Base-by-base conservation (phyloP, 768 basidiomycete genomes). In the Mycena sanguinolenta region DNA sequence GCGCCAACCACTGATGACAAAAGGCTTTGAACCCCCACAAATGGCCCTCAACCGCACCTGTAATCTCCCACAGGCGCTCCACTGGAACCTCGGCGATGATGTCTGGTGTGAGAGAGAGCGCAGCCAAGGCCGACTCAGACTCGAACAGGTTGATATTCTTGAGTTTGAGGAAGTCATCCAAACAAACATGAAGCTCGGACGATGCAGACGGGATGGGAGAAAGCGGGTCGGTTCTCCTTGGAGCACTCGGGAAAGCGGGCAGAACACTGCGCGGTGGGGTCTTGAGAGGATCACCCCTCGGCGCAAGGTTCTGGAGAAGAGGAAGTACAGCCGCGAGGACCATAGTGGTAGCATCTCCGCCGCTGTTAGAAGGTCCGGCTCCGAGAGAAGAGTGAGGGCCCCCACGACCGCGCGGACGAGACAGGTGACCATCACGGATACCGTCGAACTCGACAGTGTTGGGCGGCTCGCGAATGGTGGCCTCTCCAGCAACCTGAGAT, bases 31-130 rank as follows among this genome's bases (percentile, higher is more conserved):
- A 28, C 36, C 69, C 65, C 38, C 60, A 58, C 9, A 67, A 58
- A 34, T 58, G 67, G n/a, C 75, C 75, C 59, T 76, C 75, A 23
- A 64, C 49, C 3, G 55, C 62, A 50, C 70, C 59, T 4, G 65
- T 71, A 10, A 76, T 53, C 44, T 75, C 68, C 28, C 62, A 46
- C 34, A 76, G 44, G 25, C 70, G 67, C 46, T 32, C 17, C 39
- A 68, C 42, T 27, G 68, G 60, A 9, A 74, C 69, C 16, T 70
- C 23, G 38, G 60, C 21, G 34, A 76, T 67, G 59, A 76, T 72
- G 42, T 65, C 74, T 1, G 75, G 75, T 7, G 71, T 76, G 23
- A 75, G 59, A 19, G 4, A 12, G 30, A 61, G 5, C n/a, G 17
- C 23, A 2, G 59, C 59, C 44, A 61, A 34, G 19, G 59, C 42